phyloP scores from a whole-genome alignment of 768 basidiomycete genomes.

The Mycena vulgaris region DNA sequence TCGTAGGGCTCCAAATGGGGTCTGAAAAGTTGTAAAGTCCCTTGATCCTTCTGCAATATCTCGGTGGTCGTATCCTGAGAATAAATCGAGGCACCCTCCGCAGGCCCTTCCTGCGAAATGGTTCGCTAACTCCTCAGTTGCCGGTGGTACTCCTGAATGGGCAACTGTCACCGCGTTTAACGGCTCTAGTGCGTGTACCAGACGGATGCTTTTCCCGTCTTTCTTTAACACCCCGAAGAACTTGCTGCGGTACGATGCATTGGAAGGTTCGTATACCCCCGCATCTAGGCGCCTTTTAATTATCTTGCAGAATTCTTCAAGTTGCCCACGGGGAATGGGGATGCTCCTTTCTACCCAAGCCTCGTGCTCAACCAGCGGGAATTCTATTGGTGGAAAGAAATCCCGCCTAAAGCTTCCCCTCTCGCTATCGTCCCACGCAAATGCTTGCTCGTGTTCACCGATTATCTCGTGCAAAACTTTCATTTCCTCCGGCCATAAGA shows the following conservation, averaged over 20 bases:
- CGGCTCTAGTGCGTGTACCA: conserved; percentile 46
- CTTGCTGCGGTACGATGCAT: conserved; percentile 45
- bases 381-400: conserved; percentile 18
- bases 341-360: conserved; percentile 42
- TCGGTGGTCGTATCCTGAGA: too few relatives aligned
- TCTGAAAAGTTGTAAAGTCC: too few relatives aligned
- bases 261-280: conserved; percentile 28
- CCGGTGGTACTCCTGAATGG: conserved; percentile 40
- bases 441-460: conserved; percentile 36
- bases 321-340: conserved; percentile 37
- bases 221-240: conserved; percentile 51
- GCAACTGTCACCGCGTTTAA: conserved; percentile 43
- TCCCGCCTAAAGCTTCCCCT: conserved; percentile 16
- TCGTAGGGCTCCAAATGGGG: too few relatives aligned
- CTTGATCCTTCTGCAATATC: too few relatives aligned
- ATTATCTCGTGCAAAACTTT: conserved; percentile 43
- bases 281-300: conserved; percentile 37
- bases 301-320: conserved; percentile 30
- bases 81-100: conserved; percentile 2
- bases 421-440: conserved; percentile 23
- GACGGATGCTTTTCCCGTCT: conserved; percentile 39
- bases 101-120: conserved; percentile 36
- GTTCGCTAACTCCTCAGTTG: conserved; percentile 26
- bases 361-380: conserved; percentile 43
- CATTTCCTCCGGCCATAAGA: conserved; percentile 46